A percentile compares a stretch with the other conserved stretches of the same genome.
Conservation (phyloP, 31 red algal genomes). For the Endocladia muricata region DNA sequence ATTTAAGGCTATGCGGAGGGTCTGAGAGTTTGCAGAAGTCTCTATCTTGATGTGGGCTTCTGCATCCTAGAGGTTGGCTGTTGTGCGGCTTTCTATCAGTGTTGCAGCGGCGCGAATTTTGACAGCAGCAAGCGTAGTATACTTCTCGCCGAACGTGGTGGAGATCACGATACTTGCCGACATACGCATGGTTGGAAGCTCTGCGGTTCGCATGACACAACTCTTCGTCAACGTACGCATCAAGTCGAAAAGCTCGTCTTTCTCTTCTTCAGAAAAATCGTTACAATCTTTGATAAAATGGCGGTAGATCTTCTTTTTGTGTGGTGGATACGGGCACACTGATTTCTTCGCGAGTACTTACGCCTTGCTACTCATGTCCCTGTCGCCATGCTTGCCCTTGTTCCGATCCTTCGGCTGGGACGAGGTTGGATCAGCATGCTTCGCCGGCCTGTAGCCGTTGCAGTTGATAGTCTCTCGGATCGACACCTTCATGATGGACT, state of each 20-base stretch:
- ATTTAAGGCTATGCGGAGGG: conserved; percentile 10
- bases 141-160: background rate
- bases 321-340: conserved; percentile 11
- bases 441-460: conserved; percentile 21
- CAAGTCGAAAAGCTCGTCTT: background rate
- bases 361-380: background rate
- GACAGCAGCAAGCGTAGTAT: background rate
- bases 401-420: background rate
- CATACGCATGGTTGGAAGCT: background rate
- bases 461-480: conserved; percentile 22
- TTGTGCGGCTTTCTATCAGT: background rate
- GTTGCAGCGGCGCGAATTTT: conserved; percentile 14
- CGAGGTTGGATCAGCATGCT: too few relatives aligned
- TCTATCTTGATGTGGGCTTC: background rate
- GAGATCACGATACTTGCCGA: conserved; percentile 2
- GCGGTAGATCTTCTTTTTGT: conserved; percentile 24
- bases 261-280: background rate
- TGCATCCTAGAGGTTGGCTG: background rate
- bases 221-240: background rate
- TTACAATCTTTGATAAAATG: conserved; percentile 16
- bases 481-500: background rate
- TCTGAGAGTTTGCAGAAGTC: background rate
- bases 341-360: background rate
- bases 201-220: background rate
- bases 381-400: background rate